Conservation (phyloP, 805 yeast species). For the Pichia deserticola region DNA sequence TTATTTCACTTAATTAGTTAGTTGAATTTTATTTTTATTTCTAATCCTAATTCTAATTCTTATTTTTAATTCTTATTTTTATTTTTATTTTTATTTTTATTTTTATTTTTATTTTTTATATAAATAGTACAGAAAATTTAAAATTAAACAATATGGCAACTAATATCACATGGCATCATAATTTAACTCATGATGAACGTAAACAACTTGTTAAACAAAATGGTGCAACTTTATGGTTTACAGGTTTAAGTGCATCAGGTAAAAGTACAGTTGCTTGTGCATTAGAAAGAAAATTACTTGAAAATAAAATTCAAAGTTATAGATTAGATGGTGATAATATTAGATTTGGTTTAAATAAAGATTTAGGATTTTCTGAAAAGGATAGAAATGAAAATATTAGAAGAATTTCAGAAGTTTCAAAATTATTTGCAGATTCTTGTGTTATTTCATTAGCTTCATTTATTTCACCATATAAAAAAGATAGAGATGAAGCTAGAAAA, state of each 20-base stretch:
- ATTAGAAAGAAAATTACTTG: conserved; percentile 71
- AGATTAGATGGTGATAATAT: conserved; percentile 93
- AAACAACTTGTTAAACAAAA: conserved; percentile 61
- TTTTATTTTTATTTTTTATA: no score
- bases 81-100: no score
- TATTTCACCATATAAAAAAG: conserved; percentile 83
- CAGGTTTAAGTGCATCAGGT: conserved; percentile 93
- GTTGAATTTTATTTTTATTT: no score
- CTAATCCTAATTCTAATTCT: no score
- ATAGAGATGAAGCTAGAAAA: conserved; percentile 79
- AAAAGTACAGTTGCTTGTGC: conserved; percentile 93
- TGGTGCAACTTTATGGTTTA: conserved; percentile 91
- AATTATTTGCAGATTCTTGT: conserved; percentile 90
- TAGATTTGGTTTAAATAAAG: conserved; percentile 91
- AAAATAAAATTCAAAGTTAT: conserved; percentile 65
- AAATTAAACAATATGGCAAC: conserved; percentile 62
- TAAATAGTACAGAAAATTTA: not conserved
- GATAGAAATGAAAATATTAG: conserved; percentile 95
- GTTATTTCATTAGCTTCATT: conserved; percentile 82
- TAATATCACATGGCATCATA: conserved; percentile 94
- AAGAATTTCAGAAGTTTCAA: conserved; percentile 90
- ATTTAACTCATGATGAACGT: conserved; percentile 80
- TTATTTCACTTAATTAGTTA: no score
- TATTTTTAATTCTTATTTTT: no score
- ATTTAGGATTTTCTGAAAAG: conserved; percentile 83